Conservation (phyloP, 192 early-diverging fungal species). For the Diversispora epigaea region DNA sequence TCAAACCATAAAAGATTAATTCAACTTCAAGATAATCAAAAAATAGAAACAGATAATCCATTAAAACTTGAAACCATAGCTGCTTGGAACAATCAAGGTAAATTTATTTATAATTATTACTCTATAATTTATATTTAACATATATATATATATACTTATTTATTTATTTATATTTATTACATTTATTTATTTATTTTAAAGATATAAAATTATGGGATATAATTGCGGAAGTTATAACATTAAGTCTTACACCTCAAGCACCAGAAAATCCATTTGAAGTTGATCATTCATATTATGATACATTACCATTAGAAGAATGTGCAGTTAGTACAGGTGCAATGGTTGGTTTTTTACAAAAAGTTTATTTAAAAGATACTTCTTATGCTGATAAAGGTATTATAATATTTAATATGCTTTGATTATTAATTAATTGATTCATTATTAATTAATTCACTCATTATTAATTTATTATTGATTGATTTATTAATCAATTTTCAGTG, state of each 20-base stretch:
- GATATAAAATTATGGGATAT: slow-evolving; percentile 68
- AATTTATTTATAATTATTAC: not conserved
- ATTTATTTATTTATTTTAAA: slow-evolving; percentile 3
- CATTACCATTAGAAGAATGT: slow-evolving; percentile 60
- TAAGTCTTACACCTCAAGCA: slow-evolving; percentile 48
- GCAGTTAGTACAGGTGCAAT: slow-evolving; percentile 67
- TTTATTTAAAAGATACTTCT: slow-evolving; percentile 51
- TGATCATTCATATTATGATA: slow-evolving; percentile 60
- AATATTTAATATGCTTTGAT: not conserved
- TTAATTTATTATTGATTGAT: not conserved
- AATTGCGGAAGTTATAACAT: slow-evolving; percentile 64
- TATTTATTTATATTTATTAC: not conserved
- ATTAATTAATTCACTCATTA: not conserved
- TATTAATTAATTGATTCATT: not conserved
- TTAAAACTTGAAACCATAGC: slow-evolving; percentile 64
- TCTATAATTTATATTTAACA: not conserved
- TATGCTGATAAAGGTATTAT: slow-evolving; percentile 43
- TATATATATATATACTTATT: not conserved
- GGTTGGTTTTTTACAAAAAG: slow-evolving; percentile 62
- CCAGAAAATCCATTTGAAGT: slow-evolving; percentile 69
- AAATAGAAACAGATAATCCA: slow-evolving; percentile 59
- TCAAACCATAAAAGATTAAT: slow-evolving; percentile 61
- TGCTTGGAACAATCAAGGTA: slow-evolving; percentile 59
- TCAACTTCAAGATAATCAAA: slow-evolving; percentile 46
- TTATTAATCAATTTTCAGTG: slow-evolving; percentile 26